Conservation (phyloP, 1,139 yeast species). For the Sugiyamaella japonica region DNA sequence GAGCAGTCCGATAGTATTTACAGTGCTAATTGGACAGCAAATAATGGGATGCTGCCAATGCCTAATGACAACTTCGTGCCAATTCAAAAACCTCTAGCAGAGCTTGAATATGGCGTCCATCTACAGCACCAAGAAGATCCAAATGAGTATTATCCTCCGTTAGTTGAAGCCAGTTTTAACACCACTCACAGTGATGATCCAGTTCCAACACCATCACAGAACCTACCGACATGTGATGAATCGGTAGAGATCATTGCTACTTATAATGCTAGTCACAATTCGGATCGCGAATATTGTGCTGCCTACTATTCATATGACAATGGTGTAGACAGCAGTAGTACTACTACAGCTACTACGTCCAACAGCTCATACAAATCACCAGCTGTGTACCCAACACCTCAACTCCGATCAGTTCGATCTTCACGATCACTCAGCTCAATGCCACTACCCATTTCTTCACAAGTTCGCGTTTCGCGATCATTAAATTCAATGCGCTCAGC, state of each 20-base stretch:
- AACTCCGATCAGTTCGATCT: neutral
- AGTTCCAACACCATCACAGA: neutral
- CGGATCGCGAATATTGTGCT: neutral
- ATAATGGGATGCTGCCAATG: neutral
- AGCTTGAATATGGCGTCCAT: too few species aligned
- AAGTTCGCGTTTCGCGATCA: constrained; percentile 6
- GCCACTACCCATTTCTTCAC: neutral
- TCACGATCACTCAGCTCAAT: neutral
- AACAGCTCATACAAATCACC: neutral
- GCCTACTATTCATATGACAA: neutral
- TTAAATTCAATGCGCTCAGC: constrained; percentile 8
- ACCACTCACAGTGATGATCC: neutral
- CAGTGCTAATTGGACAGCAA: neutral
- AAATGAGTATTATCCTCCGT: too few species aligned
- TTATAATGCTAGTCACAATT: neutral
- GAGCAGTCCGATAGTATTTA: neutral
- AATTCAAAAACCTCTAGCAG: too few species aligned
- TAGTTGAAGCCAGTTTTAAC: too few species aligned
- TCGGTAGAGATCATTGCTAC: neutral
- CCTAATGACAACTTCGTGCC: neutral
- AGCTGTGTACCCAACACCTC: neutral
- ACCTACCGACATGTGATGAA: neutral
- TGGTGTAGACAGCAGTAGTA: neutral
- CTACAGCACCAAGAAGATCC: too few species aligned
- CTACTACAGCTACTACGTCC: neutral